Evolutionary conservation across 1,284 basidiomycete genomes (phyloP).

Genomic region (Tylopilus sp.): DNA sequence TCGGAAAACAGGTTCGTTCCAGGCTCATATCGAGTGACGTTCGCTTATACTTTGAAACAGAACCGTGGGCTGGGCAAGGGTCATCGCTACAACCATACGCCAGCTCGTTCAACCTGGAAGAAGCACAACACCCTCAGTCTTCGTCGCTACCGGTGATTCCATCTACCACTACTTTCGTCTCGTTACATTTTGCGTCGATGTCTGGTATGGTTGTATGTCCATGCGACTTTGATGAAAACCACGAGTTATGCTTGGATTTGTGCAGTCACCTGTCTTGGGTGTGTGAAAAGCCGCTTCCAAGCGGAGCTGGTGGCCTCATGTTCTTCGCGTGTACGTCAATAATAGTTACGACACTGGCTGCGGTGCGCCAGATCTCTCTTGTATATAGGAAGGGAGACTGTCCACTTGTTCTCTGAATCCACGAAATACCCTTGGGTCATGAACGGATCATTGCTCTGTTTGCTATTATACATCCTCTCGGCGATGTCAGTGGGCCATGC

Average conservation of each 20-base stretch:
- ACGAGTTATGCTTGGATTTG: constrained; percentile 3
- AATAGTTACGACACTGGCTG: constrained; percentile 20
- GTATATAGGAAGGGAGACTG: background rate
- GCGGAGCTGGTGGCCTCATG: constrained; percentile 20
- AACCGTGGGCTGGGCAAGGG: constrained; percentile 97
- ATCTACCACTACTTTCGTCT: background rate
- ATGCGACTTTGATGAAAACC: constrained; percentile 12
- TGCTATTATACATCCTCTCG: constrained; percentile 16
- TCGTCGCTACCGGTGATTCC: constrained; percentile 90
- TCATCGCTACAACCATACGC: constrained; percentile 91
- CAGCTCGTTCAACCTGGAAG: constrained; percentile 91
- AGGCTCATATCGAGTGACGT: background rate
- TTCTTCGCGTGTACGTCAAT: constrained; percentile 18
- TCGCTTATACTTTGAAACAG: constrained; percentile 37
- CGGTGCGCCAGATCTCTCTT: constrained; percentile 11
- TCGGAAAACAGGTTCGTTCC: constrained; percentile 82
- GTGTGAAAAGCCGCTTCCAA: constrained; percentile 7
- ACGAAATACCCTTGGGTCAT: constrained; percentile 10
- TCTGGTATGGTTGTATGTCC: constrained; percentile 24
- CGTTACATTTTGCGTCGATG: constrained; percentile 17
- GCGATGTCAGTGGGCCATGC: constrained; percentile 16
- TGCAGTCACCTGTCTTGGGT: background rate
- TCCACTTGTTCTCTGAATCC: constrained; percentile 5
- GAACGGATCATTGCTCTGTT: constrained; percentile 10
- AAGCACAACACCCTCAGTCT: constrained; percentile 98